These are phyloP conservation scores for Aspergillus steynii DNA, from an alignment of 495 filamentous ascomycete genomes.

Conservation along the genomic window DNA sequence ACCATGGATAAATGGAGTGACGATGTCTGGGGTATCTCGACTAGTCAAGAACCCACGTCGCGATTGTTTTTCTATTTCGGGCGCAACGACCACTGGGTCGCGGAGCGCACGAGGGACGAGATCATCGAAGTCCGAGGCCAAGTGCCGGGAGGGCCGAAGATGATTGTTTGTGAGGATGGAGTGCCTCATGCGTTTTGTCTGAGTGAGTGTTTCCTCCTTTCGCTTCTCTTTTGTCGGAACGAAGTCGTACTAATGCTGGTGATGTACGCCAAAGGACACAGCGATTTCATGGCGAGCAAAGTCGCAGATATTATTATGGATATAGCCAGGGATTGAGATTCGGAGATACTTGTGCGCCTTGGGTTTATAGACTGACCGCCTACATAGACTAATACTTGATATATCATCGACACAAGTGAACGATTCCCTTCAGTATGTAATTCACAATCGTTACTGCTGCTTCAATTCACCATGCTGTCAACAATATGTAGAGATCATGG, in stretches of 20 bases:
- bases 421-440: neutral
- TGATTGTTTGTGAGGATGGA: conserved; percentile 71
- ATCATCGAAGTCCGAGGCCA: conserved; percentile 59
- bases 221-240: conserved; percentile 4
- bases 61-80: conserved; percentile 82
- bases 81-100: conserved; percentile 79
- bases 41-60: conserved; percentile 46
- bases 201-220: conserved; percentile 47
- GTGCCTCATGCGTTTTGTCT: conserved; percentile 84
- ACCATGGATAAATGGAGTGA: conserved; percentile 74
- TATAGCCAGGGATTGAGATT: conserved; percentile 33
- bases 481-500: conserved; percentile 20
- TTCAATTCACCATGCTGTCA: conserved; percentile 1
- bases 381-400: neutral
- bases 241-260: conserved; percentile 10
- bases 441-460: neutral
- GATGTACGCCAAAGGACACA: conserved; percentile 49
- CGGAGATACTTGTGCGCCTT: neutral
- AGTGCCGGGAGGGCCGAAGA: conserved; percentile 55
- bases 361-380: neutral
- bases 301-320: conserved; percentile 61
- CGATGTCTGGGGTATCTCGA: conserved; percentile 71
- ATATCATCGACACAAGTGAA: neutral
- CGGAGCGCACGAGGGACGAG: conserved; percentile 68
- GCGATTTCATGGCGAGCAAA: conserved; percentile 65